These are phyloP conservation scores for Gloeophyllum trabeum DNA, from an alignment of 768 basidiomycete species.

Conservation along the genomic window DNA sequence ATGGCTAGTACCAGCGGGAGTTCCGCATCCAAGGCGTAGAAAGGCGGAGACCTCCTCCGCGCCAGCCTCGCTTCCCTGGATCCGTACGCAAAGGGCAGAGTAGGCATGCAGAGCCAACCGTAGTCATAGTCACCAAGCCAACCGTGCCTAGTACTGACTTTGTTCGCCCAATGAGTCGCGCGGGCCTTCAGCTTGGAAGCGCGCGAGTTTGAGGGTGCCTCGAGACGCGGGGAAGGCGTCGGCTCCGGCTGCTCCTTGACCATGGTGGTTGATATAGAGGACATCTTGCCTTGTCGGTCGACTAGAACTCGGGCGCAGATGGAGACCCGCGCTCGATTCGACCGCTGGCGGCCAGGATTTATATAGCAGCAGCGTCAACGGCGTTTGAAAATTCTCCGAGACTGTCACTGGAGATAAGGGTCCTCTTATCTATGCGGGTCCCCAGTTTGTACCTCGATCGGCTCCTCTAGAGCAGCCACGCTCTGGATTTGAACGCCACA, in stretches of 20 bases:
- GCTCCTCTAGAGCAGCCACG: too few relatives aligned
- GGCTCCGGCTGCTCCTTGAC: constrained; percentile 20
- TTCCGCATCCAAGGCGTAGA: constrained; percentile 64
- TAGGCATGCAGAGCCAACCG: constrained; percentile 55
- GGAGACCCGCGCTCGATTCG: too few relatives aligned
- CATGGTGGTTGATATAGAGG: constrained; percentile 6
- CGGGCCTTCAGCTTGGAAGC: constrained; percentile 1
- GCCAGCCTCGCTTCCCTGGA: constrained; percentile 13
- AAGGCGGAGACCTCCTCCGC: constrained; percentile 41
- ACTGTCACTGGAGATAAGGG: too few relatives aligned
- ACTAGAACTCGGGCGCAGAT: background rate
- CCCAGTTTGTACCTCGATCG: too few relatives aligned
- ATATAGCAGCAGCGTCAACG: too few relatives aligned
- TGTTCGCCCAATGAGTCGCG: constrained; percentile 14
- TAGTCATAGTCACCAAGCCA: constrained; percentile 87
- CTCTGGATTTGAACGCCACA: too few relatives aligned
- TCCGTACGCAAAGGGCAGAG: constrained; percentile 41
- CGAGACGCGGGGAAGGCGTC: constrained; percentile 8
- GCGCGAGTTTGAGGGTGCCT: background rate
- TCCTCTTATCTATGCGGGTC: too few relatives aligned
- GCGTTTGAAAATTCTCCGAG: too few relatives aligned
- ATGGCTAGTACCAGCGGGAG: constrained; percentile 67
- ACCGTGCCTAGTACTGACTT: constrained; percentile 42
- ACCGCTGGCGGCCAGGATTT: too few relatives aligned
- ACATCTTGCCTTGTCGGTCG: too few relatives aligned